A percentile compares a stretch with the other conserved stretches of the same genome.
phyloP scores from a whole-genome alignment of 2,329 filamentous ascomycete genomes.

The Colletotrichum gloeosporioides region DNA sequence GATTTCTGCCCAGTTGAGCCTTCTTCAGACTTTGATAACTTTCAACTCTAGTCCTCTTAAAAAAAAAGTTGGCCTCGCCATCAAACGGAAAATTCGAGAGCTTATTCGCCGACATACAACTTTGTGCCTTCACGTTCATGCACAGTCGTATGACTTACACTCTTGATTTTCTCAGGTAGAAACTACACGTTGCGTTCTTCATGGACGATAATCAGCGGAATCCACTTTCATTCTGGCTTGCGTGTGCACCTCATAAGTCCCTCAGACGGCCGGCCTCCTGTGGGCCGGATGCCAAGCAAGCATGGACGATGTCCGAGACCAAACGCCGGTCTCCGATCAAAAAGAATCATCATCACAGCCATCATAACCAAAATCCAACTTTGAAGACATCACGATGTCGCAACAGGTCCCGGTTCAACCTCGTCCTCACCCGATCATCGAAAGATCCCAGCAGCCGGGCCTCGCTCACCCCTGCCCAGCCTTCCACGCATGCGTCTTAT shows the following conservation, averaged over 20 bases:
- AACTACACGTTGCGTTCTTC: not conserved
- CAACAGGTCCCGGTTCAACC: not conserved
- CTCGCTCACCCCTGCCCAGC: not conserved
- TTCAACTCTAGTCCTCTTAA: no score
- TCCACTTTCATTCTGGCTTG: not conserved
- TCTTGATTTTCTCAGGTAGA: not conserved
- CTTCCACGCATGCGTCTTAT: not conserved
- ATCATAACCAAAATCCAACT: not conserved
- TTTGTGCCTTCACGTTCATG: not conserved
- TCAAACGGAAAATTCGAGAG: not conserved
- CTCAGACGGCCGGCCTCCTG: not conserved
- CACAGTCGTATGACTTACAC: not conserved
- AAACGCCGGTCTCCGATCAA: not conserved
- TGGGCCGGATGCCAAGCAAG: not conserved
- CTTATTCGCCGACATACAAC: not conserved
- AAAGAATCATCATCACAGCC: not conserved
- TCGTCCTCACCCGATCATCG: slow-evolving; percentile 10
- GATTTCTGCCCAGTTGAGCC: no score
- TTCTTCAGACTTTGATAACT: no score
- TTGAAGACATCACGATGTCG: not conserved
- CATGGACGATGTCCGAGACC: not conserved
- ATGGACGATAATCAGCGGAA: not conserved
- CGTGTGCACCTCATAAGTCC: not conserved
- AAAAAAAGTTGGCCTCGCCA: no score
- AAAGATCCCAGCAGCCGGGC: not conserved